Base-by-base conservation (phyloP, 2,329 filamentous ascomycete genomes). In the Paecilomyces formosus region DNA sequence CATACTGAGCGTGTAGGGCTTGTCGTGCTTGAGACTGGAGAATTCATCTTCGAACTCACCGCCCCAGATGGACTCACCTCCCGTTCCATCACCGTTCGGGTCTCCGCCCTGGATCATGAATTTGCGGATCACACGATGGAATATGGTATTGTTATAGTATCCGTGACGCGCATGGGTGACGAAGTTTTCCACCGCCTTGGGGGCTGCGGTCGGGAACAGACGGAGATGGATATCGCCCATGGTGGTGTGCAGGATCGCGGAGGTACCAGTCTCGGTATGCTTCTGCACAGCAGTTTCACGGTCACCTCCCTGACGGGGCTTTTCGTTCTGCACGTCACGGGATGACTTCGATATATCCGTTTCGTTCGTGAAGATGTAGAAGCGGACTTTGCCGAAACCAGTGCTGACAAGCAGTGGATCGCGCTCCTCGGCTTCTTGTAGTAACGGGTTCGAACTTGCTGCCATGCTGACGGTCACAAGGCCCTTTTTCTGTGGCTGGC, bases 311-410 rank as follows among this genome's bases (percentile, higher is more conserved):
- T 86, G 81, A 1, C 85, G 88, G 0, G 93, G 94, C 66, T 92
- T 92, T 76, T 99, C 94, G 72, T 99, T 99, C 66, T 96, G 92
- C 11, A 99, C 82, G 72, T 99, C 94, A 64, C 94, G 87, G 35
- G 88, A 87, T 7, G 89, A 88, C 73, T 93, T 96, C 64, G 87
- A 88, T 55, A 94, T 82, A 24, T 91, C 88, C 39, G 87, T 84
- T 45, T 96, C 89, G 72, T 97, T 96, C 35, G 90, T 96, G 75
- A 97, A 99, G 86, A 97, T 92, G 81, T 97, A 99, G 77, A 99
- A 99, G 49, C 95, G 88, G 28, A 89, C 85, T 76, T 96, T 97
- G 62, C 87, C 89, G 53, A 89, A 87, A 0, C 87, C 93, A 0
- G 94, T 97, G 9, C 85, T 82, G 52, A 95, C 83, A 7, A 99